These are phyloP conservation scores for Mycena capillaripes DNA, from an alignment of 768 basidiomycete genomes.

Conservation along the genomic window DNA sequence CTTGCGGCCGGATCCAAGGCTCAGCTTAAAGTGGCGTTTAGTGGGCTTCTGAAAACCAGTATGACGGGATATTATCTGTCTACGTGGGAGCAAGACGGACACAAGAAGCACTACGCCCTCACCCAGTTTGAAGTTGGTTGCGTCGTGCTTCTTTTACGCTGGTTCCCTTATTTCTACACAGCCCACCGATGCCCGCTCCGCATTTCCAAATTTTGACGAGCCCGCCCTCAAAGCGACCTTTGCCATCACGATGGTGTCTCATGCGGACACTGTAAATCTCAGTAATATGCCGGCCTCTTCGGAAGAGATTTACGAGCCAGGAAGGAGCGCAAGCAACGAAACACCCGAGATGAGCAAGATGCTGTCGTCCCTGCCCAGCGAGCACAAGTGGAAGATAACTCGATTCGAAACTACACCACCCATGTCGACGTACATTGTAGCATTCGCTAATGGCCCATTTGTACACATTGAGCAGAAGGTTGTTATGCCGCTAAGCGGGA, in stretches of 20 bases:
- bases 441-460: constrained; percentile 88
- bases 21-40: constrained; percentile 78
- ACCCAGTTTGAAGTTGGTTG: constrained; percentile 87
- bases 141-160: neutral
- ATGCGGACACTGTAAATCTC: constrained; percentile 78
- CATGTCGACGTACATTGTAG: constrained; percentile 93
- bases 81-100: constrained; percentile 71
- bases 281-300: constrained; percentile 88
- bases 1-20: constrained; percentile 81
- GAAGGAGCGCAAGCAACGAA: constrained; percentile 38
- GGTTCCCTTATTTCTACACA: constrained; percentile 46
- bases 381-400: constrained; percentile 83
- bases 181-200: constrained; percentile 88
- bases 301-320: constrained; percentile 63
- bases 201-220: constrained; percentile 95
- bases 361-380: constrained; percentile 55
- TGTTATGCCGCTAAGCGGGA: constrained; percentile 83
- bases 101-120: constrained; percentile 77
- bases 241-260: constrained; percentile 83
- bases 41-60: constrained; percentile 72
- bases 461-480: constrained; percentile 81
- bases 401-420: constrained; percentile 85
- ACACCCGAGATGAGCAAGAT: constrained; percentile 54
- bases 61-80: constrained; percentile 92
- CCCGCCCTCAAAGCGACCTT: constrained; percentile 91